Base-by-base conservation (phyloP, 768 basidiomycete genomes). In the Rhodotorula graminis region DNA sequence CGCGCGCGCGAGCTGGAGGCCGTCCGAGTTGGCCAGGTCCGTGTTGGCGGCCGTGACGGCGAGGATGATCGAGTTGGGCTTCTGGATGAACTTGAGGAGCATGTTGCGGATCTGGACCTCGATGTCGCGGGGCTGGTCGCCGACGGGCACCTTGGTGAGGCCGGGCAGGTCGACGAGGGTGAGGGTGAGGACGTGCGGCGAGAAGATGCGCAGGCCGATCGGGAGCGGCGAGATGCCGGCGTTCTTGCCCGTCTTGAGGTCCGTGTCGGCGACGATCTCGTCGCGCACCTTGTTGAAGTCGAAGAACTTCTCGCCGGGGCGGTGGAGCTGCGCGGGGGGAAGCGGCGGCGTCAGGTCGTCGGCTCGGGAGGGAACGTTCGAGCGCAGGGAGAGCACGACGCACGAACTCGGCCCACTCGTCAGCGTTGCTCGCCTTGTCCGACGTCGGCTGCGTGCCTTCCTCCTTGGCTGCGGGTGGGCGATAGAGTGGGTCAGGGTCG, bases 391-490 rank as follows among this genome's bases (percentile, higher is more conserved):
- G 23, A 16, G 23, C 27, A 1, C n/a, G 40, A 77, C 83, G 93
- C 44, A 97, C 84, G 85, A 99, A 99, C 82, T 99, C 96, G 77
- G 95, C 96, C 96, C 96, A 99, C 82, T 98, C 96, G 77, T 96
- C 88, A 67, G 88, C 84, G 80, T 98, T 98, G 82, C 90, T 91
- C 42, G 86, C 84, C 72, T 89, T 88, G 83, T 91, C 90, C 16
- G 69, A 68, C 16, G 75, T 76, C 59, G 72, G 75, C 60, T 70
- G 53, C 29, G 75, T 65, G 40, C 72, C 75, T 47, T 64, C 60
- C 44, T 61, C 44, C 60, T 61, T 61, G 60, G 11, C 60, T 31
- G 27, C n/a, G n/a, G n/a, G n/a, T n/a, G n/a, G n/a, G n/a, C 42
- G n/a, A 33, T 14, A 33, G 12, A 21, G 21, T 27, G 11, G 25